Base-by-base conservation (phyloP, 2,329 filamentous ascomycete species). In the Hawksworthiomyces lignivorus region DNA sequence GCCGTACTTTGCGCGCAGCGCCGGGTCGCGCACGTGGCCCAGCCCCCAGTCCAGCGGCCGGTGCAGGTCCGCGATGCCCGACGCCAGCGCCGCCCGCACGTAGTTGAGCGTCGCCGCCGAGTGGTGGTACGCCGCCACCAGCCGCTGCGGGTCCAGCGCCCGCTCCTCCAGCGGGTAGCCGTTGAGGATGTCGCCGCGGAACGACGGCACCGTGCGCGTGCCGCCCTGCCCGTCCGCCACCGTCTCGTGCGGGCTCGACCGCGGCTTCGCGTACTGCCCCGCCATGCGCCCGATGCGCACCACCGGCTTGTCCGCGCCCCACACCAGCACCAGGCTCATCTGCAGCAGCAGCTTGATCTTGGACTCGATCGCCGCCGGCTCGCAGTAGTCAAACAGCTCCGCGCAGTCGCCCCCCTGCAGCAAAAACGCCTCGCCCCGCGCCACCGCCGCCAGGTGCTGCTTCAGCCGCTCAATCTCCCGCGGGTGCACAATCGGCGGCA, bases 401-500 rank as follows among this genome's bases (percentile, higher is more conserved):
- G 92, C 92, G 58, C 92, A 98, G 65, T 98, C 92, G 48, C 90
- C 92, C 46, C 92, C 92, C 67, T 98, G 92, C 4, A 98, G 77
- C 9, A 98, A 72, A 61, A 98, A 97, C 11, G 90, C 87, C 51
- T 90, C 88, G 26, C 92, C 92, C 27, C 84, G 69, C 5, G 92
- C 92, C 6, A 94, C 92, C 65, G 95, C 87, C 45, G 79, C 78
- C 18, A 98, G 73, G 54, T 78, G 82, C 39, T 77, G 71, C 58
- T 88, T 88, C 40, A 98, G 74, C 49, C 78, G 82, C 52, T 77
- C 72, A 56, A 98, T 94, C 64, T 92, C 87, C 36, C 73, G 72
- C 4, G 85, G 82, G 43, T 86, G 86, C 22, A 92, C 87, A 36
- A 92, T 76, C 19, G 86, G 86, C 7, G 87, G 86, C 8, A 92